phyloP scores from a whole-genome alignment of 164 flowering plant genomes.

The Stephania cephalantha region DNA sequence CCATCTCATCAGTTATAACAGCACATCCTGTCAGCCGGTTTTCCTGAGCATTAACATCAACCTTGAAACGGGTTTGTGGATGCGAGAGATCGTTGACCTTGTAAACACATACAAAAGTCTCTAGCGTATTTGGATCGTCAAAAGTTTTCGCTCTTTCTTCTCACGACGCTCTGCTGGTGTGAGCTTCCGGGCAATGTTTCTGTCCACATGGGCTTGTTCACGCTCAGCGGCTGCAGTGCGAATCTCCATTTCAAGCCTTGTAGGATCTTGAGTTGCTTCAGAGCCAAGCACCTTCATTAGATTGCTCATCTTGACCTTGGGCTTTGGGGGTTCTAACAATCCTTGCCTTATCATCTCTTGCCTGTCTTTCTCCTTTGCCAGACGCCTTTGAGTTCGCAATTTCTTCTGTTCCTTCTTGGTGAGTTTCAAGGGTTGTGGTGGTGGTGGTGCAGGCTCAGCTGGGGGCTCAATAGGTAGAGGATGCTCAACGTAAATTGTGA shows the following conservation, averaged over 20 bases:
- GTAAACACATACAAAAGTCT: conserved; percentile 81
- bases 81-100: conserved; percentile 76
- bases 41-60: conserved; percentile 89
- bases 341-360: conserved; percentile 99
- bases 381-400: conserved; percentile 85
- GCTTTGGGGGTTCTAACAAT: conserved; percentile 85
- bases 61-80: conserved; percentile 78
- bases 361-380: conserved; percentile 84
- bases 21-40: conserved; percentile 77
- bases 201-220: conserved; percentile 94
- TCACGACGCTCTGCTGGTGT: conserved; percentile 97
- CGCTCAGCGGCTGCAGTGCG: conserved; percentile 97
- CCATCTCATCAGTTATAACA: conserved; percentile 60
- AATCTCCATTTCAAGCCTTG: conserved; percentile 87
- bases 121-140: conserved; percentile 72
- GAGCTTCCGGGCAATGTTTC: conserved; percentile 91
- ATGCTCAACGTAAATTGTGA: conserved; percentile 81
- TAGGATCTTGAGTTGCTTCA: conserved; percentile 98
- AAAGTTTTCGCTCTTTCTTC: conserved; percentile 93
- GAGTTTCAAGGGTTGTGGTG: conserved; percentile 90
- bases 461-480: conserved; percentile 98
- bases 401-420: conserved; percentile 96
- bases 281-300: conserved; percentile 96
- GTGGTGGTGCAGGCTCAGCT: conserved; percentile 91
- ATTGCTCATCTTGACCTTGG: conserved; percentile 95